A percentile compares a stretch with the other conserved stretches of the same genome.
Conservation (phyloP, 2,329 filamentous ascomycete species). For the Neodidymelliopsis sp. region DNA sequence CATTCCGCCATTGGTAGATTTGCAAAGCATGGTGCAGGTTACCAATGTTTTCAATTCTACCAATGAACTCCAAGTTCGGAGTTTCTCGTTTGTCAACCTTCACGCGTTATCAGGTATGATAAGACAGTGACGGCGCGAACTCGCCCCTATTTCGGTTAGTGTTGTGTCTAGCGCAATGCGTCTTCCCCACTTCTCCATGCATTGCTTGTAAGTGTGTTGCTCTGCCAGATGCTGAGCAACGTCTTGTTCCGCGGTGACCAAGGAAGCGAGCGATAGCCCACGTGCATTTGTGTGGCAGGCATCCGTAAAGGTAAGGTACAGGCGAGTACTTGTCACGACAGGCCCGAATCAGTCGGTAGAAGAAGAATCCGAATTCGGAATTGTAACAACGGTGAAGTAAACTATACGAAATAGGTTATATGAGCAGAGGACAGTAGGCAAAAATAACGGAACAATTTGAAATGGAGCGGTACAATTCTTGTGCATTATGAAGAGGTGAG, state of each 20-base stretch:
- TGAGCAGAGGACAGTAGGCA: too few species aligned
- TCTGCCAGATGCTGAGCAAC: not conserved
- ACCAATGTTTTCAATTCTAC: slow-evolving; percentile 18
- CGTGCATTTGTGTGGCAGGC: not conserved
- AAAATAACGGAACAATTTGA: too few species aligned
- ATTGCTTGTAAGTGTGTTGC: not conserved
- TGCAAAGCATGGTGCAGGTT: not conserved
- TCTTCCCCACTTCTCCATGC: slow-evolving; percentile 12
- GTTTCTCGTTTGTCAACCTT: slow-evolving; percentile 4
- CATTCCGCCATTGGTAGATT: slow-evolving; percentile 10
- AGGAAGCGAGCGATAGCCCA: not conserved
- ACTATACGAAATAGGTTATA: too few species aligned
- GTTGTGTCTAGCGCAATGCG: not conserved
- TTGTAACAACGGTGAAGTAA: too few species aligned
- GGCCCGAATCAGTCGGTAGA: not conserved
- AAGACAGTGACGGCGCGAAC: not conserved
- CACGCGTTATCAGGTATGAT: slow-evolving; percentile 2
- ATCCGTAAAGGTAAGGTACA: not conserved
- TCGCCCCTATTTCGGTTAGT: slow-evolving; percentile 9
- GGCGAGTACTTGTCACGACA: not conserved
- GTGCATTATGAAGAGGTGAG: too few species aligned
- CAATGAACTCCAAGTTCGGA: slow-evolving; percentile 10
- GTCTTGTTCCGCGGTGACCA: not conserved
- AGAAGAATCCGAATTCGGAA: not conserved
- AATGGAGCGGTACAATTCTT: too few species aligned